phyloP scores from a whole-genome alignment of 1,139 yeast genomes.

The Saccharomyces hybrid region DNA sequence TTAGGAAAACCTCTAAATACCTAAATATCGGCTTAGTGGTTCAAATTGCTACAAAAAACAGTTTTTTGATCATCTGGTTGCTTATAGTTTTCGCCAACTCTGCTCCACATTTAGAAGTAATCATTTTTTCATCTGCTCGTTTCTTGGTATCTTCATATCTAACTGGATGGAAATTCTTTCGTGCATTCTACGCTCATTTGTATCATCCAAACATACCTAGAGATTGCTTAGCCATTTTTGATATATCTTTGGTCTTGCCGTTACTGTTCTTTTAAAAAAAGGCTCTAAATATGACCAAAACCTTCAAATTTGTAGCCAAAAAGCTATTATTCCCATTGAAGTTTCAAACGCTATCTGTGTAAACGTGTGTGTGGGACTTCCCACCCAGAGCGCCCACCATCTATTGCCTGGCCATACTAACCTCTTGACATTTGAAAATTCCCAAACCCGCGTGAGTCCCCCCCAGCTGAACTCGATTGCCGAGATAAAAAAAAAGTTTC shows the following conservation, averaged over 20 bases:
- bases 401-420: not conserved
- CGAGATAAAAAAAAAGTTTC: not conserved
- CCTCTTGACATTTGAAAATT: not conserved
- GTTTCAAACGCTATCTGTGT: not conserved
- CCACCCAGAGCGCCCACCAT: not conserved
- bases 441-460: not conserved
- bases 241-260: constrained; percentile 33
- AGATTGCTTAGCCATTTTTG: constrained; percentile 41
- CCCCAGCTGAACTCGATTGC: not conserved
- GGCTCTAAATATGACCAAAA: not conserved
- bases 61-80: not conserved
- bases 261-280: constrained; percentile 31
- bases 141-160: not conserved
- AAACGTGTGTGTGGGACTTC: not conserved
- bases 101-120: not conserved
- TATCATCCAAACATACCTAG: constrained; percentile 33
- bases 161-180: not conserved
- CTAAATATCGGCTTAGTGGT: not conserved
- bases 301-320: not conserved
- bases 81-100: not conserved
- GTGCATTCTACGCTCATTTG: not conserved
- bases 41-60: not conserved
- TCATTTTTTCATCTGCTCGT: not conserved
- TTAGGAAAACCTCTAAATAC: not conserved
- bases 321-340: not conserved